Evolutionary conservation across 2,329 filamentous ascomycete genomes (phyloP), one percentile per base, ranked within the genome.

Genomic region (Eutypa lata): DNA sequence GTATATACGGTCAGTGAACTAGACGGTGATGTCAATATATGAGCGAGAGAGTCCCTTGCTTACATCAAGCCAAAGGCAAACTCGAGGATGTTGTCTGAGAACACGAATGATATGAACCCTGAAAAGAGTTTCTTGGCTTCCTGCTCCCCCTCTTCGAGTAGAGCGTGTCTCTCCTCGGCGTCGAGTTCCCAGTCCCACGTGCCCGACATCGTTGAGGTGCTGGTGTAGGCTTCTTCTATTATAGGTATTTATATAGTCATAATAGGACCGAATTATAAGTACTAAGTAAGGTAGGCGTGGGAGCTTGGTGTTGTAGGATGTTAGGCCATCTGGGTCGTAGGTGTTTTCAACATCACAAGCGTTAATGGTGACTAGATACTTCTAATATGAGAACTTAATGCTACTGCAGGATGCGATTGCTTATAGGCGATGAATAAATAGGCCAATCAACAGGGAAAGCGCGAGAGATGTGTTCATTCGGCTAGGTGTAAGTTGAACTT

Each of bases 1-100:
- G 14, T 28, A 13, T 48, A 59, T 43, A 60, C 35, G 3, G n/a
- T 50, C 50, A 45, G 47, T 50, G 48, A 56, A 31, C 37, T 21
- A 19, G 21, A 40, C 26, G 14, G 46, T 52, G 33, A 13, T n/a
- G 22, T 18, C 28, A 48, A 52, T 40, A 48, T 26, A 48, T 11
- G 19, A 18, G n/a, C 40, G 28, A 19, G 42, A 46, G 26, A 19
- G 18, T 48, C 18, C 44, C 7, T 16, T n/a, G 70, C 76, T 67
- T 65, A 89, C 86, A 91, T 90, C 58, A 90, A 73, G 59, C 87
- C 88, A 60, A 90, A 84, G 16, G 88, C 88, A 54, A 91, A 87
- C 68, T 90, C 84, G 24, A 91, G 77, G 47, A 90, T 87, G 61
- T 90, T 90, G 53, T 88, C 87, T 57, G 87, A 82, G 50, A 89